Base-by-base conservation (phyloP, 371 early-diverging fungal species). In the Hamiltosporidium tvaerminnensis region DNA sequence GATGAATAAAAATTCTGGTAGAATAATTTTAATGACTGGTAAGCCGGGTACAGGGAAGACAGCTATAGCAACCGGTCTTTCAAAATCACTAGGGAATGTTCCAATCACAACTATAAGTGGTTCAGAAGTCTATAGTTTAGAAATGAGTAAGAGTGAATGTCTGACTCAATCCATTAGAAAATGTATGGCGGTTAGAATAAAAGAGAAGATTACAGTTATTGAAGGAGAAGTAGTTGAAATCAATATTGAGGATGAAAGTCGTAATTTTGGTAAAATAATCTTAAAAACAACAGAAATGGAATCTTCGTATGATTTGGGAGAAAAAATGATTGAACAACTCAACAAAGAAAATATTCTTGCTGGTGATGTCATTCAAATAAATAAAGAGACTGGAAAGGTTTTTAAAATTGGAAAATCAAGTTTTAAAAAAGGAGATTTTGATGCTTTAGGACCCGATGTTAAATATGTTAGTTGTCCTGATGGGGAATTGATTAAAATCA, bases 271-370 rank as follows among this genome's bases (percentile, higher is more conserved):
- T n/a, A 92, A 92, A 75, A 77, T 98, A 61, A 89, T 90, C 49
- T 74, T 96, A 39, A 96, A 96, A 80, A 98, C 99, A 30, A 91
- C 91, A 32, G 96, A 98, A 61, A 94, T 96, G 94, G 99, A 98
- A 79, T 93, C 96, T 30, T 85, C 91, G 53, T 96, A 93, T 76
- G 94, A 93, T 71, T 79, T 96, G 67, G 96, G 96, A 2, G 85
- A 86, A 63, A 94, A 92, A 80, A 94, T 98, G 92, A 88, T 92
- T 68, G 88, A 88, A 63, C 81, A 89, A 34, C 75, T 98, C 67
- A 88, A 86, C 77, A 90, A 90, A 79, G 95, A 98, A 69, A 94
- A 91, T 77, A 89, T 93, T 34, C 82, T 85, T 76, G 89, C 89
- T 37, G 95, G 92, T 83, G 96, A 96, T 78, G 89, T 98, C 1